These are phyloP conservation scores for Paraurostyla sp. DNA, from an alignment of 73 alveolate genomes.

Conservation along the genomic window DNA sequence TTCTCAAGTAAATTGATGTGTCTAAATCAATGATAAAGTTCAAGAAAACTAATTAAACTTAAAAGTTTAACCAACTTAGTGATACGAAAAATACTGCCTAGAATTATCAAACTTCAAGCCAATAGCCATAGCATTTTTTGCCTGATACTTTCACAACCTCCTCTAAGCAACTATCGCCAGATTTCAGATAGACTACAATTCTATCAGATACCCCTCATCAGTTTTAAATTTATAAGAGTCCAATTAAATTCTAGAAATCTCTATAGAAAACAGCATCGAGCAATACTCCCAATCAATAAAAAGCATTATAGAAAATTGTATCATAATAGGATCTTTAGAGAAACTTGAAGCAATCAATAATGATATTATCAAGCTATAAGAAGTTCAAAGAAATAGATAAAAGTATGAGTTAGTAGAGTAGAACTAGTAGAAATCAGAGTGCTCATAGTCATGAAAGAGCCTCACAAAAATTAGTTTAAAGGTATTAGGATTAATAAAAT, in stretches of 20 bases:
- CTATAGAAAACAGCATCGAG: background rate
- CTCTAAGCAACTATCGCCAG: too few relatives aligned
- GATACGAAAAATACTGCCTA: too few relatives aligned
- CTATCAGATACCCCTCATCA: too few relatives aligned
- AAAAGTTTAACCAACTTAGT: too few relatives aligned
- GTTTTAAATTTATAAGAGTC: background rate
- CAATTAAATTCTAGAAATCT: background rate
- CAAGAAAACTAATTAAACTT: too few relatives aligned
- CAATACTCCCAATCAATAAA: background rate
- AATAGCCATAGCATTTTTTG: too few relatives aligned
- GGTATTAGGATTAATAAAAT: background rate
- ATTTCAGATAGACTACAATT: too few relatives aligned
- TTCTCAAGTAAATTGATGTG: too few relatives aligned
- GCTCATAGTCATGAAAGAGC: background rate
- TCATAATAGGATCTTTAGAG: background rate
- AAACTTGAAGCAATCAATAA: background rate
- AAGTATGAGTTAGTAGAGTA: background rate
- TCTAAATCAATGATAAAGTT: too few relatives aligned
- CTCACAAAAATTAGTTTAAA: background rate
- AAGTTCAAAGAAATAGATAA: constrained; percentile 23
- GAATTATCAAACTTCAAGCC: too few relatives aligned
- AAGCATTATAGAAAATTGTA: background rate
- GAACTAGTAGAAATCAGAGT: constrained; percentile 36
- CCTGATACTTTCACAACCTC: too few relatives aligned
- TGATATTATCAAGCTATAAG: constrained; percentile 24